These are phyloP conservation scores for Pichia phayaonensis DNA, from an alignment of 805 yeast genomes.

Conservation along the genomic window DNA sequence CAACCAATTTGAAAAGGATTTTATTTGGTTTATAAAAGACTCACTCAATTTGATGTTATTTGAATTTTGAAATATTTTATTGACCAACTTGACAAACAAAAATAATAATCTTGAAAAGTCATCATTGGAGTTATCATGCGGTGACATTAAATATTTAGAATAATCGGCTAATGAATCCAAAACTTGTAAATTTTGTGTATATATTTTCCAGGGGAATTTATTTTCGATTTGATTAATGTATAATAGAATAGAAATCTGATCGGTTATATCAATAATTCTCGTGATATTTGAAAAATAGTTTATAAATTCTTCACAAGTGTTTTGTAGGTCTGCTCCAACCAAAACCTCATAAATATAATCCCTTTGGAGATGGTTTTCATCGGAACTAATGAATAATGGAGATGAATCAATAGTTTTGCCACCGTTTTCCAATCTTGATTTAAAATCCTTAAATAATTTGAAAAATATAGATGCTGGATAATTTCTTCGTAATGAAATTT, in stretches of 20 bases:
- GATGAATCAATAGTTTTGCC: constrained; percentile 13
- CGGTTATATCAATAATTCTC: constrained; percentile 8
- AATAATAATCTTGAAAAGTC: constrained; percentile 14
- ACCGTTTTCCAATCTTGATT: constrained; percentile 12
- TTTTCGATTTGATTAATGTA: constrained; percentile 21
- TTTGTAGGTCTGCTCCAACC: constrained; percentile 21
- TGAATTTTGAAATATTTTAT: constrained; percentile 13
- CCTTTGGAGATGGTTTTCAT: constrained; percentile 17
- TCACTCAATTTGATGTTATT: constrained; percentile 12
- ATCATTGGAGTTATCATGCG: neutral
- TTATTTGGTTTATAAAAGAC: constrained; percentile 12
- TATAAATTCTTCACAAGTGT: constrained; percentile 19
- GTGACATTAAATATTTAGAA: constrained; percentile 1
- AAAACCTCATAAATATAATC: constrained; percentile 24
- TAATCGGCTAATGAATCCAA: constrained; percentile 14
- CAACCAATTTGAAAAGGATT: constrained; percentile 13
- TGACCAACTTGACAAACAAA: constrained; percentile 19
- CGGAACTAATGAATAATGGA: constrained; percentile 15
- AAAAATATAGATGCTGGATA: constrained; percentile 22
- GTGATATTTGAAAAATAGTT: constrained; percentile 17
- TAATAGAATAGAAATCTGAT: constrained; percentile 20
- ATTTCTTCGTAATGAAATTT: constrained; percentile 16
- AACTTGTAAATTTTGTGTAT: constrained; percentile 12
- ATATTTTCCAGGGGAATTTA: constrained; percentile 20
- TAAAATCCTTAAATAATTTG: constrained; percentile 23